phyloP scores from a whole-genome alignment of 2,329 filamentous ascomycete species.

The Hymenoscyphus linearis region DNA sequence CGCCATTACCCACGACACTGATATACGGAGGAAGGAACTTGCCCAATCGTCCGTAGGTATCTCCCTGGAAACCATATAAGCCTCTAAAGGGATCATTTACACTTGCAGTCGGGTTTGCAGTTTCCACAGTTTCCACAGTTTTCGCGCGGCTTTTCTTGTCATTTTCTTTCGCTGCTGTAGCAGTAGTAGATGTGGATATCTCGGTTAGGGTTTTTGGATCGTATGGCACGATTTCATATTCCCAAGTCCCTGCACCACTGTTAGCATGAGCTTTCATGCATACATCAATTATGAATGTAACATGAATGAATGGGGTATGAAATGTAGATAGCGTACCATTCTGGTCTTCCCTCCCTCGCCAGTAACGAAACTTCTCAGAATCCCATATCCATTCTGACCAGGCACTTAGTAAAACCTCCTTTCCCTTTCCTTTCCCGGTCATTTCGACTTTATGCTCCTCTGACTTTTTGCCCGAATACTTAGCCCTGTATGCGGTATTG shows the following conservation, averaged over 20 bases:
- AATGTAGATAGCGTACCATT: not conserved
- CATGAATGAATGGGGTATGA: not conserved
- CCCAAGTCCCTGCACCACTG: not conserved
- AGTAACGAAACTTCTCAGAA: not conserved
- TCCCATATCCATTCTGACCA: not conserved
- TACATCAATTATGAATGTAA: not conserved
- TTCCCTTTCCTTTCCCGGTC: not conserved
- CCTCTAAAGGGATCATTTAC: not conserved
- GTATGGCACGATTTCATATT: not conserved
- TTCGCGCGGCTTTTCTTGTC: not conserved
- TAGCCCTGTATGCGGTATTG: not conserved
- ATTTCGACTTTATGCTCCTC: not conserved
- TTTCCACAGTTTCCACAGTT: not conserved
- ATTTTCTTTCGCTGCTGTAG: not conserved
- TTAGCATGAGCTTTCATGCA: not conserved
- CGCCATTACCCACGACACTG: not conserved
- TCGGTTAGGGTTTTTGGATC: not conserved
- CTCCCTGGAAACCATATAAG: too few relatives aligned
- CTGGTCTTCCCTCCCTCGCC: not conserved
- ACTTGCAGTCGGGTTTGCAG: not conserved
- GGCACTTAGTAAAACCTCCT: not conserved
- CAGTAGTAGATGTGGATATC: not conserved
- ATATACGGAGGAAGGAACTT: not conserved
- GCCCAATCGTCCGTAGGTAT: not conserved
- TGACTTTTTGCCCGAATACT: not conserved